Base-by-base conservation (phyloP, 352 stramenopile species). In the Pythium sp. region DNA sequence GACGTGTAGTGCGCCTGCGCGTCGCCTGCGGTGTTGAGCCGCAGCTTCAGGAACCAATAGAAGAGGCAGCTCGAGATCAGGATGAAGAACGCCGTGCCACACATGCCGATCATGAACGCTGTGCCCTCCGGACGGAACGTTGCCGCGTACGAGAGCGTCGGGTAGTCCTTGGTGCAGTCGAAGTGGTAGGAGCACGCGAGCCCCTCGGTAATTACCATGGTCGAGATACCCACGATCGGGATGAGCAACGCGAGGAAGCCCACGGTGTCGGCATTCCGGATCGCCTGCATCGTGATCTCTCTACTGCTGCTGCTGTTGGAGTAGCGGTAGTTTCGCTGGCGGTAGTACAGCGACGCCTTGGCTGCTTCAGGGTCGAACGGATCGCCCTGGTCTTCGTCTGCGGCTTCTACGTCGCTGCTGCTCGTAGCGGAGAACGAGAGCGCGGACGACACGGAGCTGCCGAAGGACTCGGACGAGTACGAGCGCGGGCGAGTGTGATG, bases 111-210 rank as follows among this genome's bases (percentile, higher is more conserved):
- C 26, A 80, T 83, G 73, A 96, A 96, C 41, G 72, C 82, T 61
- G 84, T 73, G 34, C 75, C 79, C 43, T 92, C 82, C 8, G 87
- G 89, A 58, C 76, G 77, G 72, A 93, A 94, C 26, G 84, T 90
- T 30, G 89, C 89, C 7, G 89, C 87, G 64, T 93, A 94, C 62
- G 89, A 96, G 15, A 96, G 75, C 59, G 89, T 96, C 30, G 89
- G 89, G 73, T 87, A 95, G 36, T 90, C 70, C 26, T 80, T 73
- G 0, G 81, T 74, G 68, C 89, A 96, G 56, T 81, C 79, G 67
- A 94, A 96, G 59, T 95, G 86, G 55, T 82, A 72, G 0, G 60
- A 60, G 64, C 89, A 96, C 26, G 87, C 88, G 58, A 94, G 69
- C 0, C 77, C 62, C 58, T 93, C 87, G 14, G 87, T 95, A 15